phyloP scores from a whole-genome alignment of 1,284 basidiomycete genomes.

The Heterobasidion annosum region DNA sequence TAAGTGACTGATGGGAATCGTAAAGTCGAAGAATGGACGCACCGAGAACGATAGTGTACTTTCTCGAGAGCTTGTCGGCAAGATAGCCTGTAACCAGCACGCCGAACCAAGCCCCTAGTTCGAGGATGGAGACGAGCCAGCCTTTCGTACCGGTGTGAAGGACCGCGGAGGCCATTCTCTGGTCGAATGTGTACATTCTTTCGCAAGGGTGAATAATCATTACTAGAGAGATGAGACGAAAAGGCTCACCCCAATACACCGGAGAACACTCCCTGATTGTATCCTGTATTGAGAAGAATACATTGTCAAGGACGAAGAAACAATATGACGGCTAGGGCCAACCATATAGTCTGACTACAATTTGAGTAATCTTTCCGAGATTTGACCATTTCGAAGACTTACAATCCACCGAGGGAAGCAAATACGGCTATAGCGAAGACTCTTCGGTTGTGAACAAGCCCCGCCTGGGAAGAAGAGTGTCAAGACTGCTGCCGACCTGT shows the following conservation, averaged over 20 bases:
- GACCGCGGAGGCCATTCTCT: slow-evolving; percentile 48
- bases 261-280: slow-evolving; percentile 66
- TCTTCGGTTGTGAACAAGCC: slow-evolving; percentile 50
- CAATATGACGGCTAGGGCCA: background rate
- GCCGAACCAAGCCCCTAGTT: slow-evolving; percentile 66
- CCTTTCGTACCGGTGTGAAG: slow-evolving; percentile 44
- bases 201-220: background rate
- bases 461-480: slow-evolving; percentile 29
- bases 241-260: slow-evolving; percentile 36
- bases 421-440: slow-evolving; percentile 62
- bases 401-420: slow-evolving; percentile 64
- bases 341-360: slow-evolving; percentile 40
- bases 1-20: background rate
- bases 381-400: slow-evolving; percentile 18
- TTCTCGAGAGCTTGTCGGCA: slow-evolving; percentile 64
- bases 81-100: slow-evolving; percentile 61
- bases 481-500: background rate
- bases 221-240: slow-evolving; percentile 20
- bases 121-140: slow-evolving; percentile 63
- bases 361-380: slow-evolving; percentile 1
- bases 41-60: slow-evolving; percentile 64
- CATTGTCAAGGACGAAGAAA: no score
- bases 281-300: slow-evolving; percentile 27
- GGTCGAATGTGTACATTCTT: slow-evolving; percentile 44
- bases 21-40: background rate